Base-by-base conservation (phyloP, 768 basidiomycete species). In the Macrocybe gigantea region DNA sequence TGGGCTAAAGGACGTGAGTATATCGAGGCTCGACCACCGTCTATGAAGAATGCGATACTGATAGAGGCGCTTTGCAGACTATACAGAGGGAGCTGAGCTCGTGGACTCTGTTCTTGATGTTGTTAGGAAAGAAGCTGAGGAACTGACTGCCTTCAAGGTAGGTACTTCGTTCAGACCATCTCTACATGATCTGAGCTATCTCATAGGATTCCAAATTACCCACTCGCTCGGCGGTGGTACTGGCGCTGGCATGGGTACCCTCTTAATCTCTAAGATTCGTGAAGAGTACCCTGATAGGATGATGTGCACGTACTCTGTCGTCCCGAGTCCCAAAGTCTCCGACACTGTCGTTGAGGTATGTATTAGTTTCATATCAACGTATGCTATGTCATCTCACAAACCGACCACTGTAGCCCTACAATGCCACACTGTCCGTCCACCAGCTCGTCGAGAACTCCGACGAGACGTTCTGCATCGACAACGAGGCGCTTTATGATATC, bases 261-360 rank as follows among this genome's bases (percentile, higher is more conserved):
- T 99, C 46, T 72, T 99, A 56, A 96, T 99, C 67, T 97, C 94
- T 56, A 99, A 99, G 76, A 96, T 99, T 66, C 83, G 95, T 55
- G 94, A 97, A 68, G 95, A 99, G 66, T 99, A 91, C 71, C 96
- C 95, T 56, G 96, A 99, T 70, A 79, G 96, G 48, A 99, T 99
- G 95, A 97, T 98, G 95, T 93, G 91, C 68, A 98, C 96, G 52
- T 99, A 95, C 78, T 98, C 96, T 48, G 95, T 99, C 60, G 91
- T 98, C 11, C 95, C 95, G 31, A 87, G 84, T 69, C 93, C 95
- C 48, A 95, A 95, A 68, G 94, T 97, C 45, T 98, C 94, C 9
- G 96, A 98, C 66, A 98, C 96, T 49, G 96, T 99, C 58, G 94
- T 97, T 55, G 95, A 98, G 75, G 87, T 87, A 56, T 11, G 64